These are phyloP conservation scores for Potentilla sterilis DNA, from an alignment of 306 rosid species.

Conservation along the genomic window DNA sequence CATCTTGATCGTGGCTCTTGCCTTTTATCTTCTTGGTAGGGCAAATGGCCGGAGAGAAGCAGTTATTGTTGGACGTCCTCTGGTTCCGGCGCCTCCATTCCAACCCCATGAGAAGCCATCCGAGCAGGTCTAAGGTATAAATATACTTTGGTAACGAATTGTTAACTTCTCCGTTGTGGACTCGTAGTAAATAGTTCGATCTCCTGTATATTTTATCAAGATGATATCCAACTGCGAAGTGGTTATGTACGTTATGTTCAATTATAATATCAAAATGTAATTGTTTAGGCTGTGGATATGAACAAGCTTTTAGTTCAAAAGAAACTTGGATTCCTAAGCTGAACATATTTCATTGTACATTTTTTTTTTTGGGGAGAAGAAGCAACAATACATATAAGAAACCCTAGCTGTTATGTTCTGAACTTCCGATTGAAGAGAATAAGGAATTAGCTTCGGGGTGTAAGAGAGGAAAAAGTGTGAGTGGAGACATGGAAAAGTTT, in stretches of 20 bases:
- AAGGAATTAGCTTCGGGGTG: too few species aligned
- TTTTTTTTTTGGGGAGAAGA: too few species aligned
- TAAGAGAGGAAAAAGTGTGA: too few species aligned
- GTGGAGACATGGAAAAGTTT: too few species aligned
- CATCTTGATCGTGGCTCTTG: constrained; percentile 48
- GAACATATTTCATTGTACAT: too few species aligned
- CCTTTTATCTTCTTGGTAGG: constrained; percentile 53
- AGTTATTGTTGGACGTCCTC: constrained; percentile 35
- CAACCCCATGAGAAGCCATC: constrained; percentile 37
- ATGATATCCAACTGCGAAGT: not conserved
- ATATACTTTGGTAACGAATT: not conserved
- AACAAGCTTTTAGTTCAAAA: too few species aligned
- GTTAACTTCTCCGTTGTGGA: not conserved
- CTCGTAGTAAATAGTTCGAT: not conserved
- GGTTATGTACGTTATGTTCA: not conserved
- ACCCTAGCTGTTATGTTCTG: too few species aligned
- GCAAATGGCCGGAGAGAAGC: constrained; percentile 35
- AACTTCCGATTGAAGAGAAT: too few species aligned
- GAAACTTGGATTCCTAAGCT: too few species aligned
- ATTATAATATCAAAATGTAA: not conserved
- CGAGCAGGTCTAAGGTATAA: constrained; percentile 1
- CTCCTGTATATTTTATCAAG: not conserved
- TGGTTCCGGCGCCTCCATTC: constrained; percentile 38
- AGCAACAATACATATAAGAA: too few species aligned
- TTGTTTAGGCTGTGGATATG: not conserved